A percentile compares a stretch with the other conserved stretches of the same genome.
Evolutionary conservation across 805 yeast genomes (phyloP).

Genomic region (Nakazawaea wyomingensis): DNA sequence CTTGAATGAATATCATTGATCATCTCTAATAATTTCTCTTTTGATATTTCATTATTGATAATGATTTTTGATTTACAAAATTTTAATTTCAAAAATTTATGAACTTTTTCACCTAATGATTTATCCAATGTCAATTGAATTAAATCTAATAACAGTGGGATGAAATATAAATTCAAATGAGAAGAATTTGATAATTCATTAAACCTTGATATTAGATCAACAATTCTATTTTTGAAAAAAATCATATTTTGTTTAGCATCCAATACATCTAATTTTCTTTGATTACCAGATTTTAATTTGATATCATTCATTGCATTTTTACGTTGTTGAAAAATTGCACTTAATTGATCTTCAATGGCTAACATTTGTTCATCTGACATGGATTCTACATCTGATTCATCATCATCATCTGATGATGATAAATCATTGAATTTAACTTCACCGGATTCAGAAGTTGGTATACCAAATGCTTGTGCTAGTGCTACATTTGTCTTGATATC

Average conservation of each 20-base stretch:
- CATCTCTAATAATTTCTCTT: slow-evolving; percentile 19
- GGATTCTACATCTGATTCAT: slow-evolving; percentile 64
- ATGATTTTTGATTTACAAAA: slow-evolving; percentile 45
- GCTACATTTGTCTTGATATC: slow-evolving; percentile 51
- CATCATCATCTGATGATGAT: slow-evolving; percentile 38
- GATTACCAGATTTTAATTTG: slow-evolving; percentile 50
- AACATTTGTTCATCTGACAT: slow-evolving; percentile 97
- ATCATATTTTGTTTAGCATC: slow-evolving; percentile 78
- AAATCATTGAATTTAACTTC: slow-evolving; percentile 40
- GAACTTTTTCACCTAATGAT: slow-evolving; percentile 67
- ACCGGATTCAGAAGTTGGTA: slow-evolving; percentile 41
- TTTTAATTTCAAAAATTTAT: slow-evolving; percentile 58
- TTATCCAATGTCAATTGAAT: slow-evolving; percentile 67
- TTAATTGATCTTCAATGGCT: slow-evolving; percentile 81
- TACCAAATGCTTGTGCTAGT: slow-evolving; percentile 66
- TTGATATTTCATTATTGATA: slow-evolving; percentile 14
- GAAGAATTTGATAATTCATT: slow-evolving; percentile 40
- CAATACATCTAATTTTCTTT: slow-evolving; percentile 64
- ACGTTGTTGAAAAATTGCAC: slow-evolving; percentile 81
- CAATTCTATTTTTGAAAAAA: slow-evolving; percentile 68
- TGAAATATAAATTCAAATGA: slow-evolving; percentile 34
- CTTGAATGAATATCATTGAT: slow-evolving; percentile 39
- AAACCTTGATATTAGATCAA: slow-evolving; percentile 72
- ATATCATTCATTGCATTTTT: slow-evolving; percentile 52
- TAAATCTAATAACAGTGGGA: slow-evolving; percentile 54